Conservation (phyloP, 1,284 basidiomycete genomes). For the Rhodotorula sp. region DNA sequence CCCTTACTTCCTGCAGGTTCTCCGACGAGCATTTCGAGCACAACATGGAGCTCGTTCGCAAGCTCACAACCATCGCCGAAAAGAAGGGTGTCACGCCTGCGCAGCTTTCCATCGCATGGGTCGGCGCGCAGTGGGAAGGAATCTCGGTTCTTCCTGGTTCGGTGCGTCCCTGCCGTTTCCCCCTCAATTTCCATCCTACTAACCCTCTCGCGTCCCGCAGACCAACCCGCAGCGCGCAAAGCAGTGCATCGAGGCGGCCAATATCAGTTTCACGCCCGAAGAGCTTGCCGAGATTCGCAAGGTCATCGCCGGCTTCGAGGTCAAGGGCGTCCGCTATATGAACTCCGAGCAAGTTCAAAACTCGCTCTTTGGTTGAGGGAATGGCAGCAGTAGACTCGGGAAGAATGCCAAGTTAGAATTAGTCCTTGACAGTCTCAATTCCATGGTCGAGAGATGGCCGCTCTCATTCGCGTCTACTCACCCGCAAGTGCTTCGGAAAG, state of each 20-base stretch:
- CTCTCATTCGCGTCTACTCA: background rate
- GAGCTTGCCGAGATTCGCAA: conserved; percentile 44
- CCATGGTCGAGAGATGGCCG: too few species aligned
- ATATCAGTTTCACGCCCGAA: conserved; percentile 37
- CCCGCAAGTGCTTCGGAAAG: too few species aligned
- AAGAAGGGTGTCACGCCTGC: conserved; percentile 57
- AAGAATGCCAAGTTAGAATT: background rate
- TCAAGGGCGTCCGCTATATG: conserved; percentile 39
- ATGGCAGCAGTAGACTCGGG: background rate
- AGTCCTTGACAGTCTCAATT: too few species aligned
- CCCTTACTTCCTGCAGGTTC: conserved; percentile 23
- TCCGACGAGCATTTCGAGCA: conserved; percentile 60
- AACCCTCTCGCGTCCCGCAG: background rate
- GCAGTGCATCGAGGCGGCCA: conserved; percentile 45
- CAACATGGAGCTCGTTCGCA: conserved; percentile 58
- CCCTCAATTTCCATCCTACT: conserved; percentile 6
- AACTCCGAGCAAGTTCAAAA: conserved; percentile 32
- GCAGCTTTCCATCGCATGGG: conserved; percentile 64
- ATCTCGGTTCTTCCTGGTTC: conserved; percentile 51
- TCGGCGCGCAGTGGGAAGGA: conserved; percentile 56
- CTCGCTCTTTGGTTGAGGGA: background rate
- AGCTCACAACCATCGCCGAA: conserved; percentile 54
- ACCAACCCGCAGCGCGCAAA: conserved; percentile 45
- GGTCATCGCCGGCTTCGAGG: conserved; percentile 25
- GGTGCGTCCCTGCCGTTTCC: conserved; percentile 34